Evolutionary conservation across 345 rosid species (phyloP).

Genomic region (Diplotaxis tenuifolia): DNA sequence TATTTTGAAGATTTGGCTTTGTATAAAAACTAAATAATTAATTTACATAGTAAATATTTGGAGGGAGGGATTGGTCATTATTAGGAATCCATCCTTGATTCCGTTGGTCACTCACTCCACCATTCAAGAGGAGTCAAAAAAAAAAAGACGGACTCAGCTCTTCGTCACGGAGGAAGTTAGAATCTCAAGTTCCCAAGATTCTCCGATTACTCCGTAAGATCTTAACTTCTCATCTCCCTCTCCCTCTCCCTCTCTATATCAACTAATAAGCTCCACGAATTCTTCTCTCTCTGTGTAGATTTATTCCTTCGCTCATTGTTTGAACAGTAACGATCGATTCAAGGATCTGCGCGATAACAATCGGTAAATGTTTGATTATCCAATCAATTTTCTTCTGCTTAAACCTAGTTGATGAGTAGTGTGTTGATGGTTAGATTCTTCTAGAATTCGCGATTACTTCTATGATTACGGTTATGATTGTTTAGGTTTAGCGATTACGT

Average conservation of each 20-base stretch:
- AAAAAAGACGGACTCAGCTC: constrained; percentile 21
- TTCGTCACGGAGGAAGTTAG: constrained; percentile 16
- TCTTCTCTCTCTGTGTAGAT: neutral
- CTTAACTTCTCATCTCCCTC: neutral
- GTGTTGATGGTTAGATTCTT: neutral
- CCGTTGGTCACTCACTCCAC: neutral
- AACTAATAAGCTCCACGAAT: neutral
- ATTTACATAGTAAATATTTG: too few species aligned
- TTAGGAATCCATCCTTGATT: neutral
- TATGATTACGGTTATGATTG: constrained; percentile 4
- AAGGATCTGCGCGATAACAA: constrained; percentile 24
- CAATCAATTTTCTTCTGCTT: constrained; percentile 4
- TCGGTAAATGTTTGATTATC: neutral
- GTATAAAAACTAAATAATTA: too few species aligned
- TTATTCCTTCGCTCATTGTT: neutral
- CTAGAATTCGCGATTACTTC: neutral
- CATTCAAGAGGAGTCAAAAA: neutral
- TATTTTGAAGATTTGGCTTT: too few species aligned
- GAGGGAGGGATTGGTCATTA: too few species aligned
- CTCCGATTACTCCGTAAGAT: neutral
- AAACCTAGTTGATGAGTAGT: neutral
- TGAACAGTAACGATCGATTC: neutral
- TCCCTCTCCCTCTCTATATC: neutral
- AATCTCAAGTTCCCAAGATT: constrained; percentile 12
- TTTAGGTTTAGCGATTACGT: too few species aligned